Conservation (phyloP, 805 yeast genomes). For the Komagataella ulmi region DNA sequence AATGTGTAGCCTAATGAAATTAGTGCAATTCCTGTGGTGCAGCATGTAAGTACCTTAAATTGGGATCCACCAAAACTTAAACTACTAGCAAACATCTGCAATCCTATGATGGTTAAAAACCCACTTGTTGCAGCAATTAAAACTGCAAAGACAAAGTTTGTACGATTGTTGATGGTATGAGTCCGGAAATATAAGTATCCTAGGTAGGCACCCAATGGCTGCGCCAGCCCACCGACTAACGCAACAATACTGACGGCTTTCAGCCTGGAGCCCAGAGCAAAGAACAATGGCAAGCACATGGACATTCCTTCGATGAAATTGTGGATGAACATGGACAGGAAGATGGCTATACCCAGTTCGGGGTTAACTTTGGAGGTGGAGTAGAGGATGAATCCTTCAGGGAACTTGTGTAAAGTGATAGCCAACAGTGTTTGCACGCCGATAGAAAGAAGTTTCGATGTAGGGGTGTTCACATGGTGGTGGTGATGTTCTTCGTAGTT, state of each 20-base stretch:
- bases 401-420: constrained; percentile 78
- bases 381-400: constrained; percentile 88
- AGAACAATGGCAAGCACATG: constrained; percentile 81
- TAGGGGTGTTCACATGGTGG: constrained; percentile 68
- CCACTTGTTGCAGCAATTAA: constrained; percentile 72
- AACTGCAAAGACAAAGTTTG: constrained; percentile 39
- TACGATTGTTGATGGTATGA: constrained; percentile 19
- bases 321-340: constrained; percentile 76
- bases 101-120: constrained; percentile 64
- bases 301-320: constrained; percentile 91
- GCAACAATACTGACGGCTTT: constrained; percentile 57
- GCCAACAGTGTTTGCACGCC: constrained; percentile 88
- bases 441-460: constrained; percentile 67
- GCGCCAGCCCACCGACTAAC: constrained; percentile 69
- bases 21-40: constrained; percentile 41
- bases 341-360: constrained; percentile 63
- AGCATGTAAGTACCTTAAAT: constrained; percentile 43
- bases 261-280: constrained; percentile 49
- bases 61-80: constrained; percentile 68
- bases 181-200: constrained; percentile 39
- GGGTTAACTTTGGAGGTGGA: constrained; percentile 62
- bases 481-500: constrained; percentile 33
- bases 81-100: constrained; percentile 80
- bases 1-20: constrained; percentile 35
- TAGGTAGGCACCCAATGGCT: constrained; percentile 76